Percentiles rank a stretch among this genome's conserved stretches.
phyloP scores from a whole-genome alignment of 169 alveolate genomes.

The Babesia bigemina region DNA sequence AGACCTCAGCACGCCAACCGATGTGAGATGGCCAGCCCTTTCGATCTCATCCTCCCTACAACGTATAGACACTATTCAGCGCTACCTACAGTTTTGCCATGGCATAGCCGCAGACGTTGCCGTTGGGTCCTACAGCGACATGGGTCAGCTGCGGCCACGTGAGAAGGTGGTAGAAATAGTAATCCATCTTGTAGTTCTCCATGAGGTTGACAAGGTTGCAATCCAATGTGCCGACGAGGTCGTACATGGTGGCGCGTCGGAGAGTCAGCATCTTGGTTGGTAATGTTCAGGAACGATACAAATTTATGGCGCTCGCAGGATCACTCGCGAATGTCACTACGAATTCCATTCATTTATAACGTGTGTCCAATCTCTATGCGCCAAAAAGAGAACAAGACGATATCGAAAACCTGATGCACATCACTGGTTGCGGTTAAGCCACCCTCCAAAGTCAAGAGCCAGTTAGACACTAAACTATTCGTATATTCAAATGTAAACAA shows the following conservation, averaged over 20 bases:
- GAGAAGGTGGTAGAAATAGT: slow-evolving; percentile 92
- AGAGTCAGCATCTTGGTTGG: slow-evolving; percentile 66
- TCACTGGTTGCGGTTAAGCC: too few species aligned
- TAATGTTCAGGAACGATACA: too few species aligned
- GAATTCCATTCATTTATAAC: too few species aligned
- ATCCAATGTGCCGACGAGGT: slow-evolving; percentile 71
- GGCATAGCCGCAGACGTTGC: slow-evolving; percentile 78
- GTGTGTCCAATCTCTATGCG: too few species aligned
- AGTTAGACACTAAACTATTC: too few species aligned
- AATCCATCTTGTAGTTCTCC: slow-evolving; percentile 93
- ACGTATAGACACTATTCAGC: too few species aligned
- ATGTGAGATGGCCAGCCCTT: slow-evolving; percentile 78
- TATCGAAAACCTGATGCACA: too few species aligned
- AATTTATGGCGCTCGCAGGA: too few species aligned
- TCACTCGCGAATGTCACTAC: too few species aligned
- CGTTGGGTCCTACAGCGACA: slow-evolving; percentile 65
- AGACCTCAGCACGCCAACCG: slow-evolving; percentile 77
- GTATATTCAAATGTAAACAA: too few species aligned
- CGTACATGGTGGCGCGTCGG: slow-evolving; percentile 75
- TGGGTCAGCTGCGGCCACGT: slow-evolving; percentile 92
- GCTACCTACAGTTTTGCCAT: slow-evolving; percentile 69
- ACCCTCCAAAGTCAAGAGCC: too few species aligned
- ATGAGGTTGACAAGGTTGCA: slow-evolving; percentile 76
- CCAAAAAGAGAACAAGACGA: too few species aligned
- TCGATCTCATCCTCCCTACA: slow-evolving; percentile 76